Base-by-base conservation (phyloP, 2,329 filamentous ascomycete species). In the Penicillium sp. region DNA sequence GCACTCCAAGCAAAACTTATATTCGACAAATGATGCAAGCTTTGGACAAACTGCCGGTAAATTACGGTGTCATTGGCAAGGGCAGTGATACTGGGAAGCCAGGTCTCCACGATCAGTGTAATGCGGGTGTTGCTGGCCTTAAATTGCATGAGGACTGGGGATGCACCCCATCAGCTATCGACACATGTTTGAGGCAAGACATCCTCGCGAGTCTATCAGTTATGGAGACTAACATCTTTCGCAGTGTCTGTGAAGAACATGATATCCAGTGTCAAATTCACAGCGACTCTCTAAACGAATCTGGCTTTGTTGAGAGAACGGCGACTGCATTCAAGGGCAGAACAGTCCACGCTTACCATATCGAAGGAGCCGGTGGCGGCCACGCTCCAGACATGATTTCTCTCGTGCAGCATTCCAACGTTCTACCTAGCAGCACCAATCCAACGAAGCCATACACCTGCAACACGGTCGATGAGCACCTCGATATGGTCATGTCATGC, bases 131-230 rank as follows among this genome's bases (percentile, higher is more conserved):
- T 1, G 93, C 90, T 62, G 93, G 93, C 7, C 81, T 97, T 53
- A 97, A 97, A 72, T 80, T 97, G 7, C 93, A 97, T 71, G 93
- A 97, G 75, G 93, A 97, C 72, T 97, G 93, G 93, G 93, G 93
- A 46, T 86, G 83, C 18, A 97, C 93, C 1, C 93, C 93, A 0
- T 88, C 90, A 1, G 91, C 91, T 18, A 97, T 97, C 66, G 92
- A 97, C 70, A 81, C 88, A 1, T 97, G 93, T 66, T 81, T 96
- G 9, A 76, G n/a, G n/a, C n/a, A n/a, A n/a, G n/a, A n/a, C n/a
- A n/a, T n/a, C n/a, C n/a, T n/a, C n/a, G n/a, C n/a, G n/a, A n/a
- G n/a, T n/a, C n/a, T n/a, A n/a, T n/a, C n/a, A n/a, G n/a, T n/a
- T n/a, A n/a, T n/a, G n/a, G n/a, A n/a, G n/a, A n/a, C n/a, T n/a